Percentiles rank a stretch among this genome's conserved stretches.
Conservation (phyloP, 352 stramenopile species). For the Thraustotheca clavata region DNA sequence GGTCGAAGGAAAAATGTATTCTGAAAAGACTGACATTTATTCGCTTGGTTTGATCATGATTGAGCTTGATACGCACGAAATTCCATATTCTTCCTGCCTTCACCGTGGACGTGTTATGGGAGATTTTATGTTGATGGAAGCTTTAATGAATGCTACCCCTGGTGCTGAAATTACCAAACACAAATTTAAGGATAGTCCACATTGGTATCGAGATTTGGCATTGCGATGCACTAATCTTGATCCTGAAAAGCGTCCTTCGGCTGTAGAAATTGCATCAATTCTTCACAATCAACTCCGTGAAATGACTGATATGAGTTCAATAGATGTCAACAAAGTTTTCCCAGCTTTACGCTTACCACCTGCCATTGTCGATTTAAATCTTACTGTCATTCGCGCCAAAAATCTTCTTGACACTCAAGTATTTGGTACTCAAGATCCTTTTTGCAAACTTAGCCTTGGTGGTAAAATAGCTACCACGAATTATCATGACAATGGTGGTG, state of each 20-base stretch:
- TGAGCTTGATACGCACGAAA: slow-evolving; percentile 4
- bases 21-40: slow-evolving; percentile 7
- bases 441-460: slow-evolving; percentile 1
- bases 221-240: not conserved
- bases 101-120: not conserved
- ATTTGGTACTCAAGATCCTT: slow-evolving; percentile 11
- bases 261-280: not conserved
- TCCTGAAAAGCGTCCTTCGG: not conserved
- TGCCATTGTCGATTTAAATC: not conserved
- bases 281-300: not conserved
- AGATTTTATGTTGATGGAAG: not conserved
- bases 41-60: not conserved
- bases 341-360: not conserved
- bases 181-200: not conserved
- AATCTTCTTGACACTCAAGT: slow-evolving; percentile 10
- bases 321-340: not conserved
- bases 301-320: no score
- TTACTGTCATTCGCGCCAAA: not conserved
- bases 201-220: not conserved
- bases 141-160: not conserved
- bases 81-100: not conserved
- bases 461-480: slow-evolving; percentile 7
- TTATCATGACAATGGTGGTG: slow-evolving; percentile 19
- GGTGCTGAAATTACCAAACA: not conserved
- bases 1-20: not conserved